Evolutionary conservation across 225 moss, liverwort and hornwort genomes (phyloP), one percentile per base, ranked within the genome.

Genomic region (Marchantia polymorpha): DNA sequence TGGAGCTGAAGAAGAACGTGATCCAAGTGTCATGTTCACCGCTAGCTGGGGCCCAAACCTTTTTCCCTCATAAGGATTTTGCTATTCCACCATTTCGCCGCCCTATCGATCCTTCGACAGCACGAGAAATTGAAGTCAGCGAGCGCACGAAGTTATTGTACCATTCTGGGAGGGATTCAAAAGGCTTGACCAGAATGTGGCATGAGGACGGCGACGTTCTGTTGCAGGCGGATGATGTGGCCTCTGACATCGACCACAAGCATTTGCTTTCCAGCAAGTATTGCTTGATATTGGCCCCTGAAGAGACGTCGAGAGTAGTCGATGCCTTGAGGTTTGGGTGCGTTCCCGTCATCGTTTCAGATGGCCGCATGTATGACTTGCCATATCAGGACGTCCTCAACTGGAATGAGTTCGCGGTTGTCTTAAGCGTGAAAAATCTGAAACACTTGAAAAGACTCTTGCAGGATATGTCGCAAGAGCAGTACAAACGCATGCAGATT

Each of bases 1-100:
- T 96, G 52, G 96, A 96, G 89, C 83, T 96, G 6, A 83, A 49
- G 76, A 96, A 96, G 74, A 96, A 96, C 58, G 80, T 86, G 27
- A 91, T 96, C 47, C 91, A 91, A 73, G 84, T 84, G 4, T 88
- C 91, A 0, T 96, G 96, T 70, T 84, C 90, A 64, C 96, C 96
- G 29, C 84, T 92, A 0, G 78, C 30, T 2, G 68, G 83, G 2
- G 51, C 56, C 73, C 96, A 94, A 50, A 50, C 70, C 10, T 96
- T 96, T 80, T 92, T 67, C 82, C 94, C 96, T 12, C 94, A 94
- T 83, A 96, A 96, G 58, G 96, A 96, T 78, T 56, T 91, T 52
- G 88, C 94, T 15, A 84, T 94, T 58, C 92, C 96, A 0, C 55
- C 82, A 14, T 83, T 82, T 77, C 88, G 77, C 50, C 69, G 85